phyloP scores from a whole-genome alignment of 1,284 basidiomycete species.

The Cutaneotrichosporon sp. region DNA sequence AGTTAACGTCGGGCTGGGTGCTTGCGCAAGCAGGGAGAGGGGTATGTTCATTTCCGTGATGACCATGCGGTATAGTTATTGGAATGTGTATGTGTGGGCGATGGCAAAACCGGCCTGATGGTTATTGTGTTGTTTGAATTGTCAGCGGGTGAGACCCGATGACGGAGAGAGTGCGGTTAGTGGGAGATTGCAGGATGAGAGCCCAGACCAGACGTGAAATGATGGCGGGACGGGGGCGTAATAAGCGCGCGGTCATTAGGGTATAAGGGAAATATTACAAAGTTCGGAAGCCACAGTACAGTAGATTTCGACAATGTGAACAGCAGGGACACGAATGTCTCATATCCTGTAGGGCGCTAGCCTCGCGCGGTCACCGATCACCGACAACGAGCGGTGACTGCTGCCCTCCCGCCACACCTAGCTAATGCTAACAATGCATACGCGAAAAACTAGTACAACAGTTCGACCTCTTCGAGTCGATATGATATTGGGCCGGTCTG shows the following conservation, averaged over 20 bases:
- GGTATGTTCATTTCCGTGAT: constrained; percentile 11
- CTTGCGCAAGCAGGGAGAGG: constrained; percentile 3
- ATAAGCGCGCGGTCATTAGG: too few relatives aligned
- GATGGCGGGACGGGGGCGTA: too few relatives aligned
- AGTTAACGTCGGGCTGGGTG: constrained; percentile 3
- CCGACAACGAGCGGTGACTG: background rate
- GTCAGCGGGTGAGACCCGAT: too few relatives aligned
- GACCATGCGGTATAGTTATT: background rate
- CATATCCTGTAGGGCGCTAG: background rate
- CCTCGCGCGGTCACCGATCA: too few relatives aligned
- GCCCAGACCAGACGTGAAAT: too few relatives aligned
- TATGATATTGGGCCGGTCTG: background rate
- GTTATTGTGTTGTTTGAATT: background rate
- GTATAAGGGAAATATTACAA: too few relatives aligned
- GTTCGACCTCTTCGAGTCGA: background rate
- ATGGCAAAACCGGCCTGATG: constrained; percentile 1
- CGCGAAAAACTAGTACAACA: constrained; percentile 8
- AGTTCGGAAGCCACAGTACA: too few relatives aligned
- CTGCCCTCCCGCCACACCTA: background rate
- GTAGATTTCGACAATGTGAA: too few relatives aligned
- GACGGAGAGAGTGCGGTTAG: too few relatives aligned
- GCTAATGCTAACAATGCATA: constrained; percentile 12
- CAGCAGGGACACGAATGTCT: background rate
- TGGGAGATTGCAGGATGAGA: too few relatives aligned
- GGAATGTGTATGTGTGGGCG: background rate